A percentile compares a stretch with the other conserved stretches of the same genome.
Evolutionary conservation across 768 basidiomycete genomes (phyloP).

Genomic region (Russula abietina): DNA sequence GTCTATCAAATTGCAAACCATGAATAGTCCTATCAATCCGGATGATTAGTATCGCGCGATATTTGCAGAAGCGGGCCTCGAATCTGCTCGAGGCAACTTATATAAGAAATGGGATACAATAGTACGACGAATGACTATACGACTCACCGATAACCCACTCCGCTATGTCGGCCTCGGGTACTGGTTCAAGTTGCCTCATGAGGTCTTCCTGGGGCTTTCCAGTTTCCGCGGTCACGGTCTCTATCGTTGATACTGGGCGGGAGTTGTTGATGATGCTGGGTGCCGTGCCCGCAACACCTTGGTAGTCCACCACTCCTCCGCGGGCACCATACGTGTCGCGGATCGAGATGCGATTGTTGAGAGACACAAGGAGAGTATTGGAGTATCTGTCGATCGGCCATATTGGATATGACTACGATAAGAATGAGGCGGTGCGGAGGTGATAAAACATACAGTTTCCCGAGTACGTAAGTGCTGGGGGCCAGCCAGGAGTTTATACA

Average conservation of each 20-base stretch:
- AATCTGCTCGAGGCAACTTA: background rate
- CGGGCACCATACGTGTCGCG: background rate
- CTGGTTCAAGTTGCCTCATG: background rate
- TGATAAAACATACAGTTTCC: constrained; percentile 10
- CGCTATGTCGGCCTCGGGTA: background rate
- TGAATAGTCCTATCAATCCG: background rate
- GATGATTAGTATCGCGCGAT: background rate
- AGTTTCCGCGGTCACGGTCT: background rate
- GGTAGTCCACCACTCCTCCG: background rate
- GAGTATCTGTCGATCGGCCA: constrained; percentile 18
- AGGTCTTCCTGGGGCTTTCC: background rate
- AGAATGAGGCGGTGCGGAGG: background rate
- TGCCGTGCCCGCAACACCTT: too few species aligned
- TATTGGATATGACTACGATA: background rate
- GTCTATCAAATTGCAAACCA: background rate
- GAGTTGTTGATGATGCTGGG: background rate
- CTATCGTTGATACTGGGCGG: background rate
- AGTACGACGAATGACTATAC: background rate
- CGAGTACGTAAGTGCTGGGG: constrained; percentile 9
- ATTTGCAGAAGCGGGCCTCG: background rate
- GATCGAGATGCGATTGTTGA: constrained; percentile 24
- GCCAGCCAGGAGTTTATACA: background rate
- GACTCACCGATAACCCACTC: background rate
- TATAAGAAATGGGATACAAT: background rate
- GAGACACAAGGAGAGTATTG: constrained; percentile 28